A percentile compares a stretch with the other conserved stretches of the same genome.
phyloP scores from a whole-genome alignment of 805 yeast genomes.

The Komagataella kurtzmanii region DNA sequence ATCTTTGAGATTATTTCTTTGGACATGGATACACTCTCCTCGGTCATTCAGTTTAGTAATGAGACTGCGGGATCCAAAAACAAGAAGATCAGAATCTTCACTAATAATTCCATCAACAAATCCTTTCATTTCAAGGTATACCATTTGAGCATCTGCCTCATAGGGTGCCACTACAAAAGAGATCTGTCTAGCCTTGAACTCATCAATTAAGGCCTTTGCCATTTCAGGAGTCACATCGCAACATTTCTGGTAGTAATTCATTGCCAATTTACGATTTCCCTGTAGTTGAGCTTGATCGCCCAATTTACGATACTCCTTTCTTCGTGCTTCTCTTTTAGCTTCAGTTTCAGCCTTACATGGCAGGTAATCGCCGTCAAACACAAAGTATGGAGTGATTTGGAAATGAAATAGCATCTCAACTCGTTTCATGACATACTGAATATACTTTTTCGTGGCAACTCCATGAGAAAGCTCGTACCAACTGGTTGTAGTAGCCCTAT shows the following conservation, averaged over 20 bases:
- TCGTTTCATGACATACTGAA: constrained; percentile 55
- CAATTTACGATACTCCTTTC: constrained; percentile 42
- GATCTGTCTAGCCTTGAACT: constrained; percentile 41
- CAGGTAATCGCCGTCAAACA: constrained; percentile 84
- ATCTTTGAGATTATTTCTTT: constrained; percentile 34
- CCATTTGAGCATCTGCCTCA: constrained; percentile 97
- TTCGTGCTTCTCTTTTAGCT: constrained; percentile 37
- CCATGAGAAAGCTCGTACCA: constrained; percentile 70
- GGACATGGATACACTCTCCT: constrained; percentile 58
- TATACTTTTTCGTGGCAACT: constrained; percentile 55
- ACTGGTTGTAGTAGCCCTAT: constrained; percentile 71
- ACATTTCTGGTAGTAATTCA: constrained; percentile 59
- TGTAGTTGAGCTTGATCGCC: constrained; percentile 37
- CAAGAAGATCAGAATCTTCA: constrained; percentile 86
- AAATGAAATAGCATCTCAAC: constrained; percentile 52
- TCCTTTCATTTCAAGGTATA: constrained; percentile 65
- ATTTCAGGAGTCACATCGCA: constrained; percentile 82
- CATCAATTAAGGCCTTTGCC: constrained; percentile 78
- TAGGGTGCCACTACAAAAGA: constrained; percentile 89
- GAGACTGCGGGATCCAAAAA: constrained; percentile 71
- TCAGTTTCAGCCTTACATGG: constrained; percentile 74
- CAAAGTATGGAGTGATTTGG: constrained; percentile 73
- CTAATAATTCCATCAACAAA: constrained; percentile 76
- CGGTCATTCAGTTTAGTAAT: constrained; percentile 72
- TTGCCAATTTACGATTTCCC: constrained; percentile 50